phyloP scores from a whole-genome alignment of 2,329 filamentous ascomycete genomes.

The Apiospora arundinis region DNA sequence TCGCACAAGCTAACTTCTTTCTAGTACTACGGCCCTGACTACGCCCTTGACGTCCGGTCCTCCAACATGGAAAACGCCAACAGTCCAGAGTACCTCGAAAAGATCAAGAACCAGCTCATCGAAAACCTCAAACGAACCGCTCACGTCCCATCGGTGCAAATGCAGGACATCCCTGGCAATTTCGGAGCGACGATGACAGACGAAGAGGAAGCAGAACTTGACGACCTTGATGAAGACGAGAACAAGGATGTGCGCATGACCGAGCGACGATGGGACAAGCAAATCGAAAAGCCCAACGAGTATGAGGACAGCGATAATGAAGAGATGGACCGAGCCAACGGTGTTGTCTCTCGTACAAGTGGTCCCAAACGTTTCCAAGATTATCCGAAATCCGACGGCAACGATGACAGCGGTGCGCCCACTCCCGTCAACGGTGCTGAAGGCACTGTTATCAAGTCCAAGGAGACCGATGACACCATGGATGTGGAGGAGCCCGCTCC shows the following conservation, averaged over 20 bases:
- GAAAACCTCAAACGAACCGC: slow-evolving; percentile 88
- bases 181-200: slow-evolving; percentile 68
- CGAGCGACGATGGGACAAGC: slow-evolving; percentile 82
- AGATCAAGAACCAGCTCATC: slow-evolving; percentile 80
- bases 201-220: slow-evolving; percentile 69
- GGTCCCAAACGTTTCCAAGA: slow-evolving; percentile 56
- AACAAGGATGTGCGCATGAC: slow-evolving; percentile 86
- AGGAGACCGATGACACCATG: slow-evolving; percentile 49
- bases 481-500: slow-evolving; percentile 31
- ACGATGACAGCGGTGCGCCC: slow-evolving; percentile 48
- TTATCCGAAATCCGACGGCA: slow-evolving; percentile 52
- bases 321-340: slow-evolving; percentile 76
- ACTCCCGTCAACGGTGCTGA: slow-evolving; percentile 46
- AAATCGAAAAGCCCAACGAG: slow-evolving; percentile 77
- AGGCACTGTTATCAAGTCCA: slow-evolving; percentile 44
- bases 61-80: slow-evolving; percentile 93
- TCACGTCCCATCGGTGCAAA: slow-evolving; percentile 87
- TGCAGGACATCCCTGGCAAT: slow-evolving; percentile 76
- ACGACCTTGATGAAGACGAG: slow-evolving; percentile 80
- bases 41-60: slow-evolving; percentile 86
- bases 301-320: slow-evolving; percentile 91
- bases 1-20: background rate
- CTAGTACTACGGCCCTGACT: slow-evolving; percentile 92
- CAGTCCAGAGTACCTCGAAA: slow-evolving; percentile 79
- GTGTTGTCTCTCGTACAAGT: slow-evolving; percentile 65